Evolutionary conservation across 1,284 basidiomycete genomes (phyloP).

Genomic region (Porodaedalea pini): DNA sequence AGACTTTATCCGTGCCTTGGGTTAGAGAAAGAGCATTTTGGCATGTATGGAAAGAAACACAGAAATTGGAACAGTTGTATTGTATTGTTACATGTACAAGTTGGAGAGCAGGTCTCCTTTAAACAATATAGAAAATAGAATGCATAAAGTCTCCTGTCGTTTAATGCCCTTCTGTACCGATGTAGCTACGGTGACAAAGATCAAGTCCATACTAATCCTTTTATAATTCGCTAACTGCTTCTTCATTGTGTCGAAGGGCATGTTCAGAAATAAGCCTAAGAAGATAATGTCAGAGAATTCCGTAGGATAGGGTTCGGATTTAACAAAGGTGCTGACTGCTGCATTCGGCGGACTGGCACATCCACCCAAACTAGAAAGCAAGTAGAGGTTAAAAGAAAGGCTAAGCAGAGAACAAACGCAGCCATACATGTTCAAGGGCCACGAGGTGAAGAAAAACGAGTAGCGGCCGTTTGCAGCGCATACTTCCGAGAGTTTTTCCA

Average conservation of each 20-base stretch:
- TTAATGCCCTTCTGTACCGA: too few species aligned
- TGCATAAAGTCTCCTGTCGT: too few species aligned
- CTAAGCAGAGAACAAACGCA: neutral
- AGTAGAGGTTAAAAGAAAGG: neutral
- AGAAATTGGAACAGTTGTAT: too few species aligned
- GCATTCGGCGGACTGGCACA: conserved; percentile 68
- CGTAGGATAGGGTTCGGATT: neutral
- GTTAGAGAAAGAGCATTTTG: too few species aligned
- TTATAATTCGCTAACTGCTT: too few species aligned
- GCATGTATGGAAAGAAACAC: too few species aligned
- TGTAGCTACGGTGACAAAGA: too few species aligned
- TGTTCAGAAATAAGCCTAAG: conserved; percentile 3
- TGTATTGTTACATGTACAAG: too few species aligned
- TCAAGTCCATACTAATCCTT: too few species aligned
- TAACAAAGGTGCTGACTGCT: conserved; percentile 43
- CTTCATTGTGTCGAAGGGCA: neutral
- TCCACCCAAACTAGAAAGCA: conserved; percentile 49
- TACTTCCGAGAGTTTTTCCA: conserved; percentile 54
- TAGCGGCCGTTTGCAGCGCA: conserved; percentile 58
- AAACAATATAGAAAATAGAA: too few species aligned
- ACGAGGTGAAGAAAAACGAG: conserved; percentile 71
- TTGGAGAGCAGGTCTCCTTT: too few species aligned
- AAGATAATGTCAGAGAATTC: neutral
- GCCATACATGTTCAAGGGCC: conserved; percentile 66
- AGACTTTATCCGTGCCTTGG: too few species aligned